Evolutionary conservation across 768 basidiomycete genomes (phyloP), one percentile per base, ranked within the genome.

Genomic region (Floccularia luteovirens): DNA sequence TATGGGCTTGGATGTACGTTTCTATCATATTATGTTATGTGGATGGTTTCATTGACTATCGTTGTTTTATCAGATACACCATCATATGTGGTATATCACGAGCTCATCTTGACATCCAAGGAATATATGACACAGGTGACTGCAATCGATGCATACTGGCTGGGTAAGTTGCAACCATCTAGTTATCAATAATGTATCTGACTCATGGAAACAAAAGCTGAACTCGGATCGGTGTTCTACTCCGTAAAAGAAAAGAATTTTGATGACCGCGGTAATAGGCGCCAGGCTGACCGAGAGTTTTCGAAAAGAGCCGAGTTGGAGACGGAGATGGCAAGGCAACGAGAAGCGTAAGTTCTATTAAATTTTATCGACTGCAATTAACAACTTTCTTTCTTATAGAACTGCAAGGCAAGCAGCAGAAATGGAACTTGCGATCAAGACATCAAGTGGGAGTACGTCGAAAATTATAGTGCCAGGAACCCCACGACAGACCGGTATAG

Each of bases 41-140:
- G n/a, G n/a, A n/a, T 36, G 16, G 14, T 24, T 47, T 36, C 35
- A 32, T 45, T 52, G 17, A 48, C 48, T 23, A 36, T 6, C n/a
- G n/a, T n/a, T 27, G 43, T 24, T 17, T 43, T 20, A 43, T 7
- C 53, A 92, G 90, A 91, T 60, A 94, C 92, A 16, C 94, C 94
- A 4, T 85, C 92, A 30, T 97, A 98, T 60, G 88, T 96, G 35
- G 78, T 99, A 24, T 99, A 98, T 58, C 96, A 99, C 56, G 94
- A 97, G 54, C 72, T 94, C 41, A 93, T 96, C 45, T 66, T 94
- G 50, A 94, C 92, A 8, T 93, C 92, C 23, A 94, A 93, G 55
- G 84, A 90, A 61, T 99, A 99, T 64, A 96, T 97, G 93, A 94
- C 93, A 13, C 91, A 92, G 59, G 96, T 99, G n/a, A 97, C 96